Evolutionary conservation across 177 flowering plant genomes (phyloP), one percentile per base, ranked within the genome.

Genomic region (Vitis hybrid): DNA sequence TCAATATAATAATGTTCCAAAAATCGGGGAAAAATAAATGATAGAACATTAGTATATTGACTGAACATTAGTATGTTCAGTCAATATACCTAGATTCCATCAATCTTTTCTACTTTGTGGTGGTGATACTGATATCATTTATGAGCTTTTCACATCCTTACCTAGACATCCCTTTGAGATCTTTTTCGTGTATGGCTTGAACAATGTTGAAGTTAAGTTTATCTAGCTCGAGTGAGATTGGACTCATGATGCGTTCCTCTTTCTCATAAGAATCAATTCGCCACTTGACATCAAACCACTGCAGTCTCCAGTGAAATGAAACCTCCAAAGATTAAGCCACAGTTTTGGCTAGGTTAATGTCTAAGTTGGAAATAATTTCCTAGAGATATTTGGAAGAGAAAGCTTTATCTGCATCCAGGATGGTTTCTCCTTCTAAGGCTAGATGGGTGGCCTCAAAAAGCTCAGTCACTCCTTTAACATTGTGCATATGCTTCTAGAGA

Each of bases 241-340:
- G 13, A 16, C 71, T n/a, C 20, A 18, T 55, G 3, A 26, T 26
- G 29, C 29, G 29, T 3, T 59, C 58, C 10, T 51, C 29, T 1
- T 59, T 61, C 52, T 77, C 74, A 16, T 20, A 70, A 10, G 13
- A 20, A 5, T 62, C 20, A 13, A 67, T 65, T 2, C 72, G 66
- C 83, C 83, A 72, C 61, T 65, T 74, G 29, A 71, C 74, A 20
- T 80, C 78, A 3, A 62, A 74, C 78, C 80, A 74, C 10, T 16
- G 57, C 12, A 80, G 57, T 22, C 80, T 71, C 70, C 76, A 16
- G 12, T 72, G 73, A 1, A 34, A 48, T 20, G 78, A 69, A n/a
- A 63, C 54, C 68, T 80, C 80, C 70, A 80, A 60, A 15, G 73
- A 56, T 50, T 68, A 73, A 3, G 3, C 62, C 12, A 68, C 71